Evolutionary conservation across 1,284 basidiomycete species (phyloP).

Genomic region (Ustilago tritici): DNA sequence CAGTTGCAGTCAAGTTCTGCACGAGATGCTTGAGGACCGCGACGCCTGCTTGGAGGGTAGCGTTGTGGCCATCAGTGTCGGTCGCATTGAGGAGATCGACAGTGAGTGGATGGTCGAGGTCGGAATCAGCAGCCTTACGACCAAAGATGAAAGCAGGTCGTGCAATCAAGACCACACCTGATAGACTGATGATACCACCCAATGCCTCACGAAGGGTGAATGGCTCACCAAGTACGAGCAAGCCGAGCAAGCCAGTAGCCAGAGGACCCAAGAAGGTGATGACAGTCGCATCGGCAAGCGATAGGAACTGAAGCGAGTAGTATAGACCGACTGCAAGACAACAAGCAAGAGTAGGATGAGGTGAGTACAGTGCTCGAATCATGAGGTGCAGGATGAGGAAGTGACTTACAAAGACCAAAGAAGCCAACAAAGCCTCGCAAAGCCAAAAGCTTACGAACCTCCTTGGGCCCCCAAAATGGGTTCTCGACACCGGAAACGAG

Average conservation of each 20-base stretch:
- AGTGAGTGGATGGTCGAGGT: conserved; percentile 25
- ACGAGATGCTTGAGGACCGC: conserved; percentile 27
- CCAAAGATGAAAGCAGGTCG: conserved; percentile 54
- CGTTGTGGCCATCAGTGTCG: not conserved
- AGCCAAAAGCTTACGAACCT: conserved; percentile 75
- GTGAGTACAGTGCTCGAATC: not conserved
- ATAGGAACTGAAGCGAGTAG: conserved; percentile 78
- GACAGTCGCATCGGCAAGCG: conserved; percentile 81
- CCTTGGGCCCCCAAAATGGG: conserved; percentile 78
- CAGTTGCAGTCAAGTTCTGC: conserved; percentile 19
- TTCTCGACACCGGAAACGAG: conserved; percentile 74
- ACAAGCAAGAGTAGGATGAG: not conserved
- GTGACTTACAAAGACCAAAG: conserved; percentile 41
- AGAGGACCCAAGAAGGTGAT: conserved; percentile 81
- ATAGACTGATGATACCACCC: conserved; percentile 76
- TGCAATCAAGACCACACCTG: conserved; percentile 76
- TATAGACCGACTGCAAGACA: conserved; percentile 74
- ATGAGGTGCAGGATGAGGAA: not conserved
- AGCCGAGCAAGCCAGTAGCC: conserved; percentile 78
- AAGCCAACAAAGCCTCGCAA: conserved; percentile 78
- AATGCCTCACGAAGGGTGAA: conserved; percentile 76
- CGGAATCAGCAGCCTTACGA: conserved; percentile 32
- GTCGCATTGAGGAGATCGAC: conserved; percentile 13
- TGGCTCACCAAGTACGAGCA: conserved; percentile 77
- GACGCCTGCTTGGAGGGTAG: conserved; percentile 15